A percentile compares a stretch with the other conserved stretches of the same genome.
Conservation (phyloP, 2,329 filamentous ascomycete species). For the Aspergillus oerlinghausenensis region DNA sequence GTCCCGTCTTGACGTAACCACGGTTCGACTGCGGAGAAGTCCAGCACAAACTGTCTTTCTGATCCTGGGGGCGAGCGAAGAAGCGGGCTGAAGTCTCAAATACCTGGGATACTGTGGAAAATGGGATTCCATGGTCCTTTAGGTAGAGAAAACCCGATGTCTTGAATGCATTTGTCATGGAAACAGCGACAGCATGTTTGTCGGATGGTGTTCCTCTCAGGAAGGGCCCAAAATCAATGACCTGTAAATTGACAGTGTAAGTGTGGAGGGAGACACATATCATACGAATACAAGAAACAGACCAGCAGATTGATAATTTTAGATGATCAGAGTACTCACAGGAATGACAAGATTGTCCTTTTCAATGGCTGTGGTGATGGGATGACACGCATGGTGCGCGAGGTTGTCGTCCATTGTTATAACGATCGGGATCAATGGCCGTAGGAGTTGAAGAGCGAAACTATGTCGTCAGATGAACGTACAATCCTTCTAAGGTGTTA, state of each 20-base stretch:
- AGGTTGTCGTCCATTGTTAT: slow-evolving; percentile 14
- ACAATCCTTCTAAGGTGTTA: neutral
- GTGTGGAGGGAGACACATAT: neutral
- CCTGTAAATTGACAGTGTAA: slow-evolving; percentile 41
- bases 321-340: slow-evolving; percentile 19
- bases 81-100: slow-evolving; percentile 67
- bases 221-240: slow-evolving; percentile 75
- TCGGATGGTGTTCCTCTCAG: slow-evolving; percentile 57
- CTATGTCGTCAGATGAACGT: neutral
- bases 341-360: slow-evolving; percentile 44
- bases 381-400: slow-evolving; percentile 16
- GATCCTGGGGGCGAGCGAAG: slow-evolving; percentile 58
- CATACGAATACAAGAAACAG: neutral
- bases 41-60: slow-evolving; percentile 67
- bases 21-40: slow-evolving; percentile 68
- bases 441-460: neutral
- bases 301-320: neutral
- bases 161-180: slow-evolving; percentile 76
- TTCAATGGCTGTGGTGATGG: slow-evolving; percentile 33
- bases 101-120: slow-evolving; percentile 54
- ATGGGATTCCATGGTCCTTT: slow-evolving; percentile 68
- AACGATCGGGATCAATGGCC: neutral
- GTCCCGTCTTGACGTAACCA: slow-evolving; percentile 65
- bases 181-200: slow-evolving; percentile 61
- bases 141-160: slow-evolving; percentile 87